A percentile compares a stretch with the other conserved stretches of the same genome.
phyloP scores from a whole-genome alignment of 2,329 filamentous ascomycete species.

The Aspergillus sp. region DNA sequence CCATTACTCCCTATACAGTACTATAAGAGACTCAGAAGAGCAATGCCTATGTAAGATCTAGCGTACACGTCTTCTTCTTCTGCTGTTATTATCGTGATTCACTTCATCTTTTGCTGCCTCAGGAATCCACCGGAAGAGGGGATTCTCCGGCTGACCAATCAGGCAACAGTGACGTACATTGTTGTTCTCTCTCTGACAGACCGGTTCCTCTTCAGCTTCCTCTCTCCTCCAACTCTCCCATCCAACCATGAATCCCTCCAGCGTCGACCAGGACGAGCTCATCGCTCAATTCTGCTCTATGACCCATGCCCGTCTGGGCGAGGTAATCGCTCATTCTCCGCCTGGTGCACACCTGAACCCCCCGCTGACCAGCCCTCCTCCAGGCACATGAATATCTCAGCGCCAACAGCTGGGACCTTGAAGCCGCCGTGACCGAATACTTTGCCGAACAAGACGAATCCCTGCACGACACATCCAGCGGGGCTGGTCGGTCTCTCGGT shows the following conservation, averaged over 20 bases:
- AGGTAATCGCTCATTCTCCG: constrained; percentile 39
- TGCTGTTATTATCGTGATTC: too few relatives aligned
- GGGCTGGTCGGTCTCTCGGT: constrained; percentile 23
- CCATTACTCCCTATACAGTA: too few relatives aligned
- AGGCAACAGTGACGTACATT: constrained; percentile 38
- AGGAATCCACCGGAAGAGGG: constrained; percentile 23
- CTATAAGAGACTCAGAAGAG: too few relatives aligned
- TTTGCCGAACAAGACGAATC: constrained; percentile 51
- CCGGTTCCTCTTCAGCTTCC: not conserved
- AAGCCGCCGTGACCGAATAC: constrained; percentile 61
- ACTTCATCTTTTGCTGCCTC: constrained; percentile 8
- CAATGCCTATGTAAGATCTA: too few relatives aligned
- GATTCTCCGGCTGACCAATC: constrained; percentile 36
- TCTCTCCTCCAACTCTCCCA: not conserved
- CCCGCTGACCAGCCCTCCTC: not conserved
- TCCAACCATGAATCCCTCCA: constrained; percentile 34
- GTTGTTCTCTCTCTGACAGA: not conserved
- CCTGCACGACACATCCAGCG: constrained; percentile 27
- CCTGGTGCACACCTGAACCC: not conserved
- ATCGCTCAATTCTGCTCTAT: constrained; percentile 56
- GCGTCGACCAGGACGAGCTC: constrained; percentile 41
- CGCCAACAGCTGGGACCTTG: constrained; percentile 65
- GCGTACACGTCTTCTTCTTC: too few relatives aligned
- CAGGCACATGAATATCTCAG: constrained; percentile 68
- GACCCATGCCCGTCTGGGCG: constrained; percentile 51